phyloP scores from a whole-genome alignment of 2,329 filamentous ascomycete genomes.

The Verticillium zaregamsianum region DNA sequence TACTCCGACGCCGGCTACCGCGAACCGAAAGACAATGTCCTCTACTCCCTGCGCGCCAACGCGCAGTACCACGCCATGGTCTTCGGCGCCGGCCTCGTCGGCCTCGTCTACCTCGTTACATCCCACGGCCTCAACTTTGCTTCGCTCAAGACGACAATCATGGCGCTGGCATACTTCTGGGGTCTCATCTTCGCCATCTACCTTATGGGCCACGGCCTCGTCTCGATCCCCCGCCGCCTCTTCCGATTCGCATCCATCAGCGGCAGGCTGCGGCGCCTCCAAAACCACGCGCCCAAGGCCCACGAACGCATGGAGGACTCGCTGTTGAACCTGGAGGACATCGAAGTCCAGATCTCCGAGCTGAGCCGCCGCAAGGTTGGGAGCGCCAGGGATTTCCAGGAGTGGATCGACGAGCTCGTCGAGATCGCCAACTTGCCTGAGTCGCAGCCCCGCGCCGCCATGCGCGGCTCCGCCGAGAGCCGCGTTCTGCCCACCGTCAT shows the following conservation, averaged over 20 bases:
- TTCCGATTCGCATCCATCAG: slow-evolving; percentile 77
- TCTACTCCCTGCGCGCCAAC: slow-evolving; percentile 84
- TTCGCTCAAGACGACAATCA: slow-evolving; percentile 77
- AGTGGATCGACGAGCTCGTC: slow-evolving; percentile 94
- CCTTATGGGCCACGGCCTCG: slow-evolving; percentile 94
- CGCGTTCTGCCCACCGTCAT: slow-evolving; percentile 71
- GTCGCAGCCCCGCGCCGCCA: slow-evolving; percentile 39
- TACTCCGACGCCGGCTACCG: slow-evolving; percentile 93
- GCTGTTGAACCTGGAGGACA: slow-evolving; percentile 70
- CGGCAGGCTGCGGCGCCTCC: slow-evolving; percentile 68
- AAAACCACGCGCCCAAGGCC: slow-evolving; percentile 72
- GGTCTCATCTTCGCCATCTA: slow-evolving; percentile 89
- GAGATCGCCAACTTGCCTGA: slow-evolving; percentile 72
- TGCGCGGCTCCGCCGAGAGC: slow-evolving; percentile 36
- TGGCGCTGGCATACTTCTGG: slow-evolving; percentile 95
- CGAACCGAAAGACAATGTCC: slow-evolving; percentile 72
- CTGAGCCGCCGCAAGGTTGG: slow-evolving; percentile 77
- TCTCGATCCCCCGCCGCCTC: slow-evolving; percentile 79
- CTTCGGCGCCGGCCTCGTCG: slow-evolving; percentile 64
- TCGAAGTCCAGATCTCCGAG: slow-evolving; percentile 77
- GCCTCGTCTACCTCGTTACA: slow-evolving; percentile 78
- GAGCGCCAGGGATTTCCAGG: slow-evolving; percentile 69
- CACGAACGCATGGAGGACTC: slow-evolving; percentile 89
- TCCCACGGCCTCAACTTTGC: slow-evolving; percentile 68
- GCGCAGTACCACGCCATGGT: slow-evolving; percentile 84